Percentiles rank a stretch among this genome's conserved stretches.
Evolutionary conservation across 495 filamentous ascomycete species (phyloP).

Genomic region (Penicillium salamii): DNA sequence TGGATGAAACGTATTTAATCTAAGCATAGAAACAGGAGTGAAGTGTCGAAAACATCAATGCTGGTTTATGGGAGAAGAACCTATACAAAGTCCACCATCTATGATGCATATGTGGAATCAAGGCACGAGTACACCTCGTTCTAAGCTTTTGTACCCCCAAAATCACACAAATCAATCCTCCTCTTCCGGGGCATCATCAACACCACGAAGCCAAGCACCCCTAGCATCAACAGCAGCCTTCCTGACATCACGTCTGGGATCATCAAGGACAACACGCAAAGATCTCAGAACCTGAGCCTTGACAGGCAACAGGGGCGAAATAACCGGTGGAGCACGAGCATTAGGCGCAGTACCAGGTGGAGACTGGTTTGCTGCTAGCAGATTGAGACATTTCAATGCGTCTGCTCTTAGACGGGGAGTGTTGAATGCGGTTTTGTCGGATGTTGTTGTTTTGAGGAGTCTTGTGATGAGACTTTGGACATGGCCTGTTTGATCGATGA

Average conservation of each 20-base stretch:
- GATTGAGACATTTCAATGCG: conserved; percentile 54
- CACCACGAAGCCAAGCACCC: conserved; percentile 57
- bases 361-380: conserved; percentile 45
- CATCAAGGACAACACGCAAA: conserved; percentile 57
- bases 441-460: conserved; percentile 50
- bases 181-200: conserved; percentile 60
- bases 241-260: conserved; percentile 64
- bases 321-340: conserved; percentile 30
- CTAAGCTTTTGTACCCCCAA: not conserved
- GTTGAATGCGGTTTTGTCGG: conserved; percentile 23
- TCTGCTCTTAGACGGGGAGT: conserved; percentile 46
- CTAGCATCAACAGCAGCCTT: conserved; percentile 68
- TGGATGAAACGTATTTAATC: too few relatives aligned
- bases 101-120: not conserved
- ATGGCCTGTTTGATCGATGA: conserved; percentile 56
- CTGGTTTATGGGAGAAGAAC: too few relatives aligned
- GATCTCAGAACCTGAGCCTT: conserved; percentile 53
- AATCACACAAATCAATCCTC: conserved; percentile 37
- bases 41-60: too few relatives aligned
- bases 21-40: too few relatives aligned
- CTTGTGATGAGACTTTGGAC: conserved; percentile 57
- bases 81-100: not conserved
- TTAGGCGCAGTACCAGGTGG: conserved; percentile 22
- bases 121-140: not conserved
- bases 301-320: conserved; percentile 55